These are phyloP conservation scores for Decorospora gaudefroyi DNA, from an alignment of 2,329 filamentous ascomycete genomes.

Conservation along the genomic window DNA sequence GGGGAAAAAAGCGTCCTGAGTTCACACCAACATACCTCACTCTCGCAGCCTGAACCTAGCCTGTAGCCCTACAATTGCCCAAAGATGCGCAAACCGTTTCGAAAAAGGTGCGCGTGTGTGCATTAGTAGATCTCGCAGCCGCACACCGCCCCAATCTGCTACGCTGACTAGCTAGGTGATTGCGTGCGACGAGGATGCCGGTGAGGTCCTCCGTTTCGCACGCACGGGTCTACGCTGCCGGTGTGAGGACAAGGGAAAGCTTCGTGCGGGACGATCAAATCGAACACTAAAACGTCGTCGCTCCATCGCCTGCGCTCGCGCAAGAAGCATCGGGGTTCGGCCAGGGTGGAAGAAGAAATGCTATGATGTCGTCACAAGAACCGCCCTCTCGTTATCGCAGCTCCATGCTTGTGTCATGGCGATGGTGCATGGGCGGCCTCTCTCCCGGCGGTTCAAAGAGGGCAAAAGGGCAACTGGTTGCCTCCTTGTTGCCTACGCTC, in stretches of 20 bases:
- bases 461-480: slow-evolving; percentile 8
- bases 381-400: slow-evolving; percentile 3
- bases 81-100: slow-evolving; percentile 21
- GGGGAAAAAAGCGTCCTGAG: neutral
- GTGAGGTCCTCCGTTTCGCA: slow-evolving; percentile 28
- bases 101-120: slow-evolving; percentile 31
- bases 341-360: neutral
- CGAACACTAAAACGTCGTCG: neutral
- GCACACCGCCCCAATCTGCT: slow-evolving; percentile 35
- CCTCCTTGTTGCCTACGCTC: slow-evolving; percentile 2
- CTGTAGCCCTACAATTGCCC: slow-evolving; percentile 41
- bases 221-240: slow-evolving; percentile 24
- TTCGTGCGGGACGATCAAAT: no score
- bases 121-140: slow-evolving; percentile 42
- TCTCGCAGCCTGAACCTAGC: slow-evolving; percentile 14
- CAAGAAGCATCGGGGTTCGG: neutral
- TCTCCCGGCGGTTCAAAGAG: slow-evolving; percentile 4
- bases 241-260: slow-evolving; percentile 32
- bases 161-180: slow-evolving; percentile 30
- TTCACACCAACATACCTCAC: slow-evolving; percentile 10
- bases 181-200: slow-evolving; percentile 9
- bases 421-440: slow-evolving; percentile 11
- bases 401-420: neutral
- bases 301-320: neutral
- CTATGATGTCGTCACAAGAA: neutral